phyloP scores from a whole-genome alignment of 768 basidiomycete species.

The Suillus paluster region DNA sequence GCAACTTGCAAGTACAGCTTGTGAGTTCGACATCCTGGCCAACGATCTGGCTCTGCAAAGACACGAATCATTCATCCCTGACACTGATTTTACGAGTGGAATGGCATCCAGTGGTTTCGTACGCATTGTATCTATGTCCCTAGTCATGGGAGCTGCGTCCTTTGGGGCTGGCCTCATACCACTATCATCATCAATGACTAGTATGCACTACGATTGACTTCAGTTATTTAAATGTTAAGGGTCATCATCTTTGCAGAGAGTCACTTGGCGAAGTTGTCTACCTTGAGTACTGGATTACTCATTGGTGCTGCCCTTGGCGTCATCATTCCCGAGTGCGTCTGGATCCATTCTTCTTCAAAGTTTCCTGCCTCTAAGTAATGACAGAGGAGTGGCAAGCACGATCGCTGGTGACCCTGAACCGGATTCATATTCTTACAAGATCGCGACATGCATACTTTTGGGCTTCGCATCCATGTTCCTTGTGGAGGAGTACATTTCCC shows the following conservation, averaged over 20 bases:
- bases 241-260: slow-evolving; percentile 46
- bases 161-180: slow-evolving; percentile 79
- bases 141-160: slow-evolving; percentile 61
- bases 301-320: slow-evolving; percentile 90
- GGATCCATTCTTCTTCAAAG: background rate
- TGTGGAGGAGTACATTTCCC: slow-evolving; percentile 64
- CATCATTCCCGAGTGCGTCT: slow-evolving; percentile 89
- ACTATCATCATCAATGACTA: slow-evolving; percentile 71
- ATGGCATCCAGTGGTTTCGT: slow-evolving; percentile 31
- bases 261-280: slow-evolving; percentile 51
- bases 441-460: slow-evolving; percentile 65
- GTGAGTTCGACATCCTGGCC: background rate
- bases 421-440: slow-evolving; percentile 51
- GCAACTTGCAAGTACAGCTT: no score
- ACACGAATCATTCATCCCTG: background rate
- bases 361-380: slow-evolving; percentile 3
- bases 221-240: slow-evolving; percentile 18
- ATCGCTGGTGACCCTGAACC: slow-evolving; percentile 40
- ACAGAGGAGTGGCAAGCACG: slow-evolving; percentile 75
- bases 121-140: slow-evolving; percentile 50
- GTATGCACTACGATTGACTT: slow-evolving; percentile 37
- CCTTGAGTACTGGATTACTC: slow-evolving; percentile 81
- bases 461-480: slow-evolving; percentile 65
- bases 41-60: slow-evolving; percentile 6
- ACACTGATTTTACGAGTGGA: background rate